phyloP scores from a whole-genome alignment of 108 stramenopile species.

The Stephanodiscus triporus region DNA sequence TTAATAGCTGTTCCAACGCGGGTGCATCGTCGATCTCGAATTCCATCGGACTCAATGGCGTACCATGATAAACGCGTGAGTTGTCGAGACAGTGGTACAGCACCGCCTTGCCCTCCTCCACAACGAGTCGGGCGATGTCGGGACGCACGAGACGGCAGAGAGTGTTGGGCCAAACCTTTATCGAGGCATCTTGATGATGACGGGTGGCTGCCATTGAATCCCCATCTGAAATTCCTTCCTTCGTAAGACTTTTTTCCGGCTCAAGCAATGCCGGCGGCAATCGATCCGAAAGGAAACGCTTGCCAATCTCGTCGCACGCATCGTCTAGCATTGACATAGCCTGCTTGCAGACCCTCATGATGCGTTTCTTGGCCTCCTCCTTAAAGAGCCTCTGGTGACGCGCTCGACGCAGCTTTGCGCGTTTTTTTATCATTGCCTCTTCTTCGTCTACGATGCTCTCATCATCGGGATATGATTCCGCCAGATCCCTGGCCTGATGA shows the following conservation, averaged over 20 bases:
- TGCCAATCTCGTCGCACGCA: constrained; percentile 94
- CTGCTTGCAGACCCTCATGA: constrained; percentile 82
- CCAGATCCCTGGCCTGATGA: not conserved
- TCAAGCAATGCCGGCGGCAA: constrained; percentile 87
- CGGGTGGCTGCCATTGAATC: constrained; percentile 5
- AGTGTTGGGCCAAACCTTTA: constrained; percentile 72
- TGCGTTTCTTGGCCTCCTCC: constrained; percentile 77
- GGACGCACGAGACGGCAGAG: constrained; percentile 83
- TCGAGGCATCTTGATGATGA: constrained; percentile 41
- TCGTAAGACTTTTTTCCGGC: constrained; percentile 57
- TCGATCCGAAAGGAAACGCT: constrained; percentile 90
- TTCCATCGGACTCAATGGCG: constrained; percentile 91
- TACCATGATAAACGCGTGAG: constrained; percentile 84
- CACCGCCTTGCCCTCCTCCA: constrained; percentile 93
- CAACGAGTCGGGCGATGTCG: constrained; percentile 86
- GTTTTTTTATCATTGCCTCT: constrained; percentile 39
- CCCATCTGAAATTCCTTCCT: constrained; percentile 38
- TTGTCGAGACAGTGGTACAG: constrained; percentile 97
- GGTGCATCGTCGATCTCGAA: constrained; percentile 98
- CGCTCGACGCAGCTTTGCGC: constrained; percentile 25
- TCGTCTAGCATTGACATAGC: constrained; percentile 87
- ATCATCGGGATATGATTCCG: constrained; percentile 23
- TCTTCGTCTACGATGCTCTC: constrained; percentile 31
- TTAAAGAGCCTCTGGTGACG: constrained; percentile 59
- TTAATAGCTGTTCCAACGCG: constrained; percentile 89